Base-by-base conservation (phyloP, 495 filamentous ascomycete genomes). In the Penicillium simplicissimum region DNA sequence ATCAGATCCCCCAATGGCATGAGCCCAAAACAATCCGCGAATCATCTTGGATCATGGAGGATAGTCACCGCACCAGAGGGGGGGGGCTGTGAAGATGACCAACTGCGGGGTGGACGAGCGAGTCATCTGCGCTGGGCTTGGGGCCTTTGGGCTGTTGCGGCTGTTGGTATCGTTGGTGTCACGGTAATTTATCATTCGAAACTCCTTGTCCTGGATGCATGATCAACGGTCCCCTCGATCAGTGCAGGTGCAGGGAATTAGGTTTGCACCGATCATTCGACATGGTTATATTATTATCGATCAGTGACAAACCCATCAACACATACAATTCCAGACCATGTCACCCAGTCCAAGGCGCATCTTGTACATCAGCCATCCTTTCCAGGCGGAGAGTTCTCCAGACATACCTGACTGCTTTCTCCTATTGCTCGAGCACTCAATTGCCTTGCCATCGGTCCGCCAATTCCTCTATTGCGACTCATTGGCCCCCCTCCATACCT, bases 81-180 rank as follows among this genome's bases (percentile, higher is more conserved):
- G 45, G 45, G 45, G 45, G 45, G 45, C 45, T 49, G 45, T 49
- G 45, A 49, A 48, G 23, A 23, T 49, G 45, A 49, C 40, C 42
- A 51, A 63, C 54, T 67, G 62, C 61, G 61, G 62, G 61, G 65
- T 5, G 58, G 58, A 54, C 54, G 58, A 56, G 17, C 25, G 31
- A 48, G 51, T 53, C 51, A 53, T 36, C 51, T 53, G 51, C 28
- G 23, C 23, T 25, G 23, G n/a, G n/a, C n/a, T n/a, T 28, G 25
- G 4, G 25, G 25, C 25, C 25, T 2, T 2, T 43, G 40, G 17
- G 17, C 8, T 17, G 4, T 17, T 43, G 40, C 15, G 17, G 42
- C 42, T 11, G 42, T 21, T 19, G 19, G 42, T 21, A 45, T 45
- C 9, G 4, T 5, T 6, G 4, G 49, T 33, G 28, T 15, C 9